These are phyloP conservation scores for Saccharum hybrid DNA, from an alignment of 202 grass and related monocot species.

Conservation along the genomic window DNA sequence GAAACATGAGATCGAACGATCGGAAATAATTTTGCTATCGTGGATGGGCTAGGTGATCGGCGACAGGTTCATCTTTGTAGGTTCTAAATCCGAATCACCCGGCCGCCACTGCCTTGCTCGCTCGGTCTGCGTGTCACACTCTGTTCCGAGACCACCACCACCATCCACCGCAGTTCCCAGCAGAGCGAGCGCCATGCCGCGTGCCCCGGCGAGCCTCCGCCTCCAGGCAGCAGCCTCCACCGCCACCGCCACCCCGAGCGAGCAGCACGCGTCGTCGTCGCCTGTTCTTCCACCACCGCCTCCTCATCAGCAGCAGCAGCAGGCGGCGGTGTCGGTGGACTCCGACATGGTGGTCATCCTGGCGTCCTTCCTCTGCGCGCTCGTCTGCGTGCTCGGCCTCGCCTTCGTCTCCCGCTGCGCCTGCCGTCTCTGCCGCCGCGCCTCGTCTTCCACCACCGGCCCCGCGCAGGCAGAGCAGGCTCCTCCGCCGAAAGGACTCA, in stretches of 20 bases:
- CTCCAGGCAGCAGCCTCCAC: not conserved
- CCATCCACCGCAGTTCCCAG: not conserved
- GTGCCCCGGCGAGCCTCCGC: not conserved
- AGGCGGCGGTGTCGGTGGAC: constrained; percentile 31
- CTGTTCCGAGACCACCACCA: too few relatives aligned
- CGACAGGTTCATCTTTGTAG: too few relatives aligned
- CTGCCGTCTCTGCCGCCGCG: not conserved
- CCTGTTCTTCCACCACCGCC: not conserved
- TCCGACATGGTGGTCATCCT: constrained; percentile 58
- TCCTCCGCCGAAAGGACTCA: not conserved
- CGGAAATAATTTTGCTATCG: too few relatives aligned
- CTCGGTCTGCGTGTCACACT: too few relatives aligned
- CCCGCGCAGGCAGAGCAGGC: not conserved
- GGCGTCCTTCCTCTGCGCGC: constrained; percentile 52
- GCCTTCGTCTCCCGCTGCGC: constrained; percentile 57
- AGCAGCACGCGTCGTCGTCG: not conserved
- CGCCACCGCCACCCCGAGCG: not conserved
- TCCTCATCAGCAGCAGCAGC: not conserved
- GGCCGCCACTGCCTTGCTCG: too few relatives aligned
- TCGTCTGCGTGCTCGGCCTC: constrained; percentile 58
- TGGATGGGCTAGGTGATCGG: too few relatives aligned
- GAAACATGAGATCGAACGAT: too few relatives aligned
- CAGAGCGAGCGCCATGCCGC: not conserved
- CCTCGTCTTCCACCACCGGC: not conserved
- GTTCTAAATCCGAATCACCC: too few relatives aligned